These are phyloP conservation scores for Phytophthora pini DNA, from an alignment of 352 stramenopile genomes.

Conservation along the genomic window DNA sequence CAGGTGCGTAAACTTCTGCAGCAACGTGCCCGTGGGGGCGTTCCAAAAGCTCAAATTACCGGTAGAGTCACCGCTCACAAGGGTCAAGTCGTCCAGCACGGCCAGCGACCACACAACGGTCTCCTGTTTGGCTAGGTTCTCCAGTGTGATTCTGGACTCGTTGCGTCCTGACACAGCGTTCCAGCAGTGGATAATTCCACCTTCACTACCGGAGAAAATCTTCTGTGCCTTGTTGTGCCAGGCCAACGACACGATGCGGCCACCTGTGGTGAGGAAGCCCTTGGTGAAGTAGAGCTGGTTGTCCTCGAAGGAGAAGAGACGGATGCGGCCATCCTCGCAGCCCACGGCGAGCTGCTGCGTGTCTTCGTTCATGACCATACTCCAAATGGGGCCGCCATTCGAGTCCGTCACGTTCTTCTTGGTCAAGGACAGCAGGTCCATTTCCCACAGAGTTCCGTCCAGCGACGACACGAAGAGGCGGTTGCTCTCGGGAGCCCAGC, in stretches of 20 bases:
- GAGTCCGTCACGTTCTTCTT: conserved; percentile 87
- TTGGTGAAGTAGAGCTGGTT: conserved; percentile 86
- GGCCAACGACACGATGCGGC: conserved; percentile 83
- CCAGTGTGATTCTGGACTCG: conserved; percentile 84
- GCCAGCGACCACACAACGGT: conserved; percentile 91
- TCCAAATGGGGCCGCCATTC: conserved; percentile 91
- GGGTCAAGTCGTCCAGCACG: conserved; percentile 90
- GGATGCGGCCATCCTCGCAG: conserved; percentile 92
- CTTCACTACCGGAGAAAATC: conserved; percentile 88
- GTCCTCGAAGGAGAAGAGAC: conserved; percentile 83
- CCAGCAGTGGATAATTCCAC: conserved; percentile 90
- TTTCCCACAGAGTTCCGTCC: conserved; percentile 81
- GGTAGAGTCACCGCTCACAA: conserved; percentile 93
- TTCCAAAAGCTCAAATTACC: conserved; percentile 95
- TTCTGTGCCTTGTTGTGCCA: conserved; percentile 77
- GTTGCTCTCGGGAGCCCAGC: conserved; percentile 45
- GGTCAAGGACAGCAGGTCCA: conserved; percentile 74
- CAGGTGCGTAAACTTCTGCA: conserved; percentile 93
- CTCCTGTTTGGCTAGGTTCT: conserved; percentile 79
- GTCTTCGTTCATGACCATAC: conserved; percentile 75
- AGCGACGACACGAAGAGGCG: conserved; percentile 77
- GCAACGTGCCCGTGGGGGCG: conserved; percentile 88
- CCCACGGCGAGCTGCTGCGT: conserved; percentile 78
- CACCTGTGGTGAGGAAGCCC: conserved; percentile 76
- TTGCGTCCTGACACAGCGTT: conserved; percentile 80